Percentiles rank a stretch among this genome's conserved stretches.
Conservation (phyloP, 345 rosid species). For the Corchorus olitorius region DNA sequence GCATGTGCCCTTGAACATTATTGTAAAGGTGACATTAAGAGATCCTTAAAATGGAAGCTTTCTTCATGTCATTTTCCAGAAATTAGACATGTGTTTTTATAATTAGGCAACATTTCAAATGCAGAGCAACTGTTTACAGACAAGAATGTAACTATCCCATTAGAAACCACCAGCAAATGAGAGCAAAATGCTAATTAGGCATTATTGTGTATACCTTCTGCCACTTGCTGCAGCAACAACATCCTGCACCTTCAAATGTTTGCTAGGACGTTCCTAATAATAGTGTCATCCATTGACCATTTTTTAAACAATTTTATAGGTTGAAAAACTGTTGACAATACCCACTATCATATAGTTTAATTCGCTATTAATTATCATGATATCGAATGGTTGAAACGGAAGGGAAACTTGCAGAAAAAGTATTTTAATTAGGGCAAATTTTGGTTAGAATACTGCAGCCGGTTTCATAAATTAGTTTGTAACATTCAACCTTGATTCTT, state of each 20-base stretch:
- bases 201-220: not conserved
- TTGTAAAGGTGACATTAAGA: not conserved
- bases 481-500: too few species aligned
- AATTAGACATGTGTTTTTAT: not conserved
- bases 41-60: not conserved
- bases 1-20: not conserved
- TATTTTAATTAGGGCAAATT: too few species aligned
- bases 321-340: not conserved
- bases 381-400: too few species aligned
- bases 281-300: conserved; percentile 11
- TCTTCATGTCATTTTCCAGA: conserved; percentile 4
- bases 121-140: not conserved
- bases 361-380: not conserved
- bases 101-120: not conserved
- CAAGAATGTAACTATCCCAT: conserved; percentile 7
- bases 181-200: not conserved
- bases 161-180: conserved; percentile 4
- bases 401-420: too few species aligned
- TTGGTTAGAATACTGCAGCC: too few species aligned
- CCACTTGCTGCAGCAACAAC: not conserved
- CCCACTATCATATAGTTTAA: not conserved
- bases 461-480: too few species aligned
- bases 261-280: not conserved
- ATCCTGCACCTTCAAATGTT: not conserved
- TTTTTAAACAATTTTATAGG: not conserved